Evolutionary conservation across 345 rosid species (phyloP), one percentile per base, ranked within the genome.

Genomic region (Noccaea caerulescens): DNA sequence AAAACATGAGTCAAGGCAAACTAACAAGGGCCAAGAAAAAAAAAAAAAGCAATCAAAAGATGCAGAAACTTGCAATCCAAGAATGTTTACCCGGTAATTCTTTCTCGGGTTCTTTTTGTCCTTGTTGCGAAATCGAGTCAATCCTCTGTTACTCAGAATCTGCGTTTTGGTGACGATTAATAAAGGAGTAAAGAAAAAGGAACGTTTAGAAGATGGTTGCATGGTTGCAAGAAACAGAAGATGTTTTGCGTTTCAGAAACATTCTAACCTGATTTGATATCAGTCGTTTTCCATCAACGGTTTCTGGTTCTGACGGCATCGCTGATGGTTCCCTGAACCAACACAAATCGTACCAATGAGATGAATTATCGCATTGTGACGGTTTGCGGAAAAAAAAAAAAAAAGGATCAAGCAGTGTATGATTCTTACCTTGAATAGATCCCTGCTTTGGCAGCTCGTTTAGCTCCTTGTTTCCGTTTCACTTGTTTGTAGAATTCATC

Each of bases 401-500:
- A 7, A 44, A 55, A 23, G 34, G 12, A 43, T 43, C 4, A 34
- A 10, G 47, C 20, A 56, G 39, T 56, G 52, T 39, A 20, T 37
- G 7, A 16, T 37, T 27, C 30, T 27, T 41, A 88, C 97, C 93
- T 81, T 25, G 86, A 23, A 75, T 87, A 88, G 6, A 72, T 81
- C 80, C 81, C 87, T 67, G 90, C 85, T 79, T 90, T 90, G 2
- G 87, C 77, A 46, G 93, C 87, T 61, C 82, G 85, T 82, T 81
- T 93, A 61, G 85, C 82, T 30, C 79, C 86, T 68, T 83, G 73
- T 4, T 81, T 79, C 62, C 67, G 76, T 60, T 83, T 82, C 47
- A 76, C 86, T 77, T 90, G 84, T 66, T 84, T 55, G 66, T 93
- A 90, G 52, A 82, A 83, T 49, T 93, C 98, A 79, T 88, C 87